Evolutionary conservation across 768 basidiomycete genomes (phyloP), one percentile per base, ranked within the genome.

Genomic region (Pleurotus eryngii): DNA sequence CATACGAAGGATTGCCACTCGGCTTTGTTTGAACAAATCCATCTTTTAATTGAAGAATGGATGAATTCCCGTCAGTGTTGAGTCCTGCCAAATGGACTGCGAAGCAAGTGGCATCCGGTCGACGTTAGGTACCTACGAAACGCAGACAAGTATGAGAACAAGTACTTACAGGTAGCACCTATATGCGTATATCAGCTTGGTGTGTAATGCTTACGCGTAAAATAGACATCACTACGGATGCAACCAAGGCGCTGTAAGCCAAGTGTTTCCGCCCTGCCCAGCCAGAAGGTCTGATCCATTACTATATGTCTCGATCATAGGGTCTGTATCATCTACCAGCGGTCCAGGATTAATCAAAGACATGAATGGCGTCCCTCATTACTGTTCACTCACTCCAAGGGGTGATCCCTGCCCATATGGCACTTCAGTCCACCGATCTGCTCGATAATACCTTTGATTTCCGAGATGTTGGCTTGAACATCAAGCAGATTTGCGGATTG

Each of bases 211-310:
- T 14, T 4, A 42, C 17, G 30, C 37, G 22, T 53, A 15, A 53
- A 5, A 38, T 7, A 14, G 24, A 17, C 89, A 62, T 75, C 20
- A 97, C 87, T 98, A 96, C 56, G 94, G 93, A 68, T 80, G 97
- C n/a, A 98, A 79, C 96, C 96, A 98, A 1, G 94, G 92, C 5
- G 91, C 85, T 5, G 83, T 89, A 67, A 92, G 93, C 96, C 96
- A 99, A 0, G 88, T 90, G 59, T 86, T 79, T 63, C 78, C 76
- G 3, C 70, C 68, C 1, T 76, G 67, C 24, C 74, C 69, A 0
- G 73, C 72, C 1, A 90, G 77, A 0, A 70, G 68, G 5, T 69
- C 69, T 11, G 98, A 76, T 60, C 92, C 87, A 0, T 72, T 63
- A 61, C 98, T 98, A 74, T 94, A 98, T n/a, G 78, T 71, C 0